Evolutionary conservation across 2,329 filamentous ascomycete species (phyloP).

Genomic region (Microsporum canis): DNA sequence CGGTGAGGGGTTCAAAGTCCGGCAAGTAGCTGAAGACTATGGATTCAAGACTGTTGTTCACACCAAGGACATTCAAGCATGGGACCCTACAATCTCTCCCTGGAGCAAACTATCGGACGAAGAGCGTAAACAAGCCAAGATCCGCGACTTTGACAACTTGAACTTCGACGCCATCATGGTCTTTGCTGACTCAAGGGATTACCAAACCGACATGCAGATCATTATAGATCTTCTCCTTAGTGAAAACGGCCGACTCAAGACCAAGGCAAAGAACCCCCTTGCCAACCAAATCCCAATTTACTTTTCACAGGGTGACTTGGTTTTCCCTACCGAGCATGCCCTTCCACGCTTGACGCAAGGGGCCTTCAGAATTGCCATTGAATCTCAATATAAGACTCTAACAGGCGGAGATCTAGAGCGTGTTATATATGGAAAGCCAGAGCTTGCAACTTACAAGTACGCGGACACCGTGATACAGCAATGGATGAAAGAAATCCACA

Average conservation of each 20-base stretch:
- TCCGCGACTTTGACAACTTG: constrained; percentile 59
- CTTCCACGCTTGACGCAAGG: constrained; percentile 59
- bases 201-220: constrained; percentile 64
- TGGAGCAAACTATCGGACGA: constrained; percentile 57
- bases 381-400: constrained; percentile 53
- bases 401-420: constrained; percentile 61
- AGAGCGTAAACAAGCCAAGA: constrained; percentile 55
- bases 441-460: constrained; percentile 66
- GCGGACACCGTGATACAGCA: constrained; percentile 60
- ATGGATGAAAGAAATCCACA: constrained; percentile 68
- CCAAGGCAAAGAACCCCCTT: constrained; percentile 54
- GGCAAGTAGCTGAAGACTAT: constrained; percentile 60
- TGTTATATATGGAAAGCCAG: constrained; percentile 65
- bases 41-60: constrained; percentile 64
- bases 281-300: constrained; percentile 61
- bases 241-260: constrained; percentile 55
- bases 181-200: constrained; percentile 63
- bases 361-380: constrained; percentile 62
- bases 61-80: constrained; percentile 62
- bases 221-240: constrained; percentile 61
- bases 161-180: constrained; percentile 66
- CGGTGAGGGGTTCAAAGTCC: constrained; percentile 63
- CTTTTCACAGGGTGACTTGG: constrained; percentile 55
- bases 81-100: constrained; percentile 57
- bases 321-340: constrained; percentile 54